Percentiles rank a stretch among this genome's conserved stretches.
phyloP scores from a whole-genome alignment of 2,329 filamentous ascomycete species.

The Pseudogymnoascus sp. region DNA sequence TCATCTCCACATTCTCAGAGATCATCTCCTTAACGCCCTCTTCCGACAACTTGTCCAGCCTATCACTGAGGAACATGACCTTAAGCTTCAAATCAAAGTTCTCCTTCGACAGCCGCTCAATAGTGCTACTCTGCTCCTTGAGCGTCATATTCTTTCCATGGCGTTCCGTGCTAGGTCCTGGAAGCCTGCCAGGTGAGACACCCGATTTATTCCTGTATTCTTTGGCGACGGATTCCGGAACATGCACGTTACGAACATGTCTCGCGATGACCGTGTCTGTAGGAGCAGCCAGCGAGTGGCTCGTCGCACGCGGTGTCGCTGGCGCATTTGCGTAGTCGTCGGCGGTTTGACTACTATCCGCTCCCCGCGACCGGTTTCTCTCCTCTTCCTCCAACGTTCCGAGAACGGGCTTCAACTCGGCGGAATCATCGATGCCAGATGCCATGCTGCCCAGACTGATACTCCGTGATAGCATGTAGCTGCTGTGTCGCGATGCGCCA shows the following conservation, averaged over 20 bases:
- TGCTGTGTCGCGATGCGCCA: slow-evolving; percentile 40
- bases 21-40: slow-evolving; percentile 98
- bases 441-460: slow-evolving; percentile 86
- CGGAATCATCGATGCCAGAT: slow-evolving; percentile 53
- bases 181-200: slow-evolving; percentile 49
- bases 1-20: slow-evolving; percentile 90
- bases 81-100: slow-evolving; percentile 97
- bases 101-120: slow-evolving; percentile 92
- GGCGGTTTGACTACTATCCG: slow-evolving; percentile 32
- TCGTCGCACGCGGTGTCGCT: slow-evolving; percentile 61
- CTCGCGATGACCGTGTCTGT: slow-evolving; percentile 85
- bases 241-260: slow-evolving; percentile 81
- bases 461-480: slow-evolving; percentile 60
- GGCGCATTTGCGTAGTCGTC: slow-evolving; percentile 42
- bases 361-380: slow-evolving; percentile 36
- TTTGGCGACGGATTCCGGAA: slow-evolving; percentile 78
- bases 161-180: slow-evolving; percentile 41
- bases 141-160: slow-evolving; percentile 70
- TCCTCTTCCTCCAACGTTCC: slow-evolving; percentile 55
- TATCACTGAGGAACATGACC: slow-evolving; percentile 93
- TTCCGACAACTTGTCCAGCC: slow-evolving; percentile 85
- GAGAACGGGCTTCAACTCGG: slow-evolving; percentile 35
- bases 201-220: slow-evolving; percentile 75
- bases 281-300: slow-evolving; percentile 50
- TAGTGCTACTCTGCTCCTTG: slow-evolving; percentile 96